These are phyloP conservation scores for Megacollybia platyphylla DNA, from an alignment of 1,284 basidiomycete species.

Conservation along the genomic window DNA sequence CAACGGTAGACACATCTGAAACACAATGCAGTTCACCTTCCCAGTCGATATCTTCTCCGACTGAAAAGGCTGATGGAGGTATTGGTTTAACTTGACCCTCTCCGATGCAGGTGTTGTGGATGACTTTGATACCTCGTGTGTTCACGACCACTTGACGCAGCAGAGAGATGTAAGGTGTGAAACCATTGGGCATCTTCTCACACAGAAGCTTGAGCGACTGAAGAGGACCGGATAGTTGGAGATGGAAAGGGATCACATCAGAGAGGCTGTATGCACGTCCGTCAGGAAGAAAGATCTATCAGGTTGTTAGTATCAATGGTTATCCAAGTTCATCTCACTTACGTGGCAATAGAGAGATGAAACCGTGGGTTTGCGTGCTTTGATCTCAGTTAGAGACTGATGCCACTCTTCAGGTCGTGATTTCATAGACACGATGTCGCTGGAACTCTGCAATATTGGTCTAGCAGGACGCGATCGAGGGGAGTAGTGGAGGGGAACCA, in stretches of 20 bases:
- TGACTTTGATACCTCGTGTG: conserved; percentile 16
- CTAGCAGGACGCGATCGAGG: conserved; percentile 41
- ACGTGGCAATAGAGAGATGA: conserved; percentile 37
- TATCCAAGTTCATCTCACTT: conserved; percentile 11
- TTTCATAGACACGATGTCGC: conserved; percentile 38
- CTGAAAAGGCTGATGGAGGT: conserved; percentile 10
- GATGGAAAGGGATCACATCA: conserved; percentile 47
- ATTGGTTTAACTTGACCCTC: conserved; percentile 25
- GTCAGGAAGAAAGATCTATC: conserved; percentile 30
- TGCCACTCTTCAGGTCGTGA: conserved; percentile 50
- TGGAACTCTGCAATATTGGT: conserved; percentile 23
- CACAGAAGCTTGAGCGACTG: conserved; percentile 26
- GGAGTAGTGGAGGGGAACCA: conserved; percentile 24
- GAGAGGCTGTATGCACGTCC: conserved; percentile 36
- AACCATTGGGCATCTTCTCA: too few species aligned
- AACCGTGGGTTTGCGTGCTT: conserved; percentile 15
- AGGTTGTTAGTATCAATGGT: background rate
- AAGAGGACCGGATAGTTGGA: conserved; percentile 39
- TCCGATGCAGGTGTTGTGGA: conserved; percentile 21
- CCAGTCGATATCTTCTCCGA: conserved; percentile 7
- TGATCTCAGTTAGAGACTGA: conserved; percentile 31
- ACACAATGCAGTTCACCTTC: conserved; percentile 4
- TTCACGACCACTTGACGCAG: conserved; percentile 25
- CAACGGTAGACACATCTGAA: conserved; percentile 18
- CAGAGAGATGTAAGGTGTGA: conserved; percentile 20